Base-by-base conservation (phyloP, 495 filamentous ascomycete species). In the Polyplosphaeria fusca region DNA sequence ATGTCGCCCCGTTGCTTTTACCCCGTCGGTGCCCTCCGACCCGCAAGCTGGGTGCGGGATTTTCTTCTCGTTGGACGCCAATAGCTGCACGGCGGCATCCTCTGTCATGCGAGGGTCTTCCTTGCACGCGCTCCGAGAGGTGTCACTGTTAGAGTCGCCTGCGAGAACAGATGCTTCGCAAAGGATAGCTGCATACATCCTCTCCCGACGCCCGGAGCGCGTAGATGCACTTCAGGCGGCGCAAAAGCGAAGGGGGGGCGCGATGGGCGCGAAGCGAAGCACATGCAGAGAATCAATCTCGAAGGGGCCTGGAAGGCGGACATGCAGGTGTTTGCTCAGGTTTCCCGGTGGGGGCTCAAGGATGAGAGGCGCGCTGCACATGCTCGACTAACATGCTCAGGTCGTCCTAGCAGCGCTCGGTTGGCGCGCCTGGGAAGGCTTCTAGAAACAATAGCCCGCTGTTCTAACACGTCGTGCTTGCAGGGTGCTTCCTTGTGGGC, bases 1-100 rank as follows among this genome's bases (percentile, higher is more conserved):
- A 27, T 42, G 24, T 25, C 25, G 23, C 30, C 25, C 4, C 41
- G 26, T 54, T 54, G 51, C 51, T 54, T 54, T 54, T 54, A 38
- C 16, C 38, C 49, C 19, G 49, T 13, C 18, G 22, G 18, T 7
- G 20, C 2, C 13, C 27, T 14, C 25, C 26, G 41, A 19, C 23
- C 43, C 19, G 16, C 23, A 4, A 42, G 7, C 30, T n/a, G n/a
- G n/a, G n/a, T n/a, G n/a, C n/a, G n/a, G n/a, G n/a, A n/a, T n/a
- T n/a, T n/a, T 7, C 7, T 35, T 14, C 30, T 35, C 14, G 30
- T 14, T 35, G 7, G 39, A 42, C 39, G 16, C 39, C 39, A 42
- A 42, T 42, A 5, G 39, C 39, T 42, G 39, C 39, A 20, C 5
- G 16, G 39, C 13, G 19, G 39, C 7, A 42, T 9, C 39, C 9